Evolutionary conservation across 2,329 filamentous ascomycete species (phyloP), one percentile per base, ranked within the genome.

Genomic region (Penicillium sp.): DNA sequence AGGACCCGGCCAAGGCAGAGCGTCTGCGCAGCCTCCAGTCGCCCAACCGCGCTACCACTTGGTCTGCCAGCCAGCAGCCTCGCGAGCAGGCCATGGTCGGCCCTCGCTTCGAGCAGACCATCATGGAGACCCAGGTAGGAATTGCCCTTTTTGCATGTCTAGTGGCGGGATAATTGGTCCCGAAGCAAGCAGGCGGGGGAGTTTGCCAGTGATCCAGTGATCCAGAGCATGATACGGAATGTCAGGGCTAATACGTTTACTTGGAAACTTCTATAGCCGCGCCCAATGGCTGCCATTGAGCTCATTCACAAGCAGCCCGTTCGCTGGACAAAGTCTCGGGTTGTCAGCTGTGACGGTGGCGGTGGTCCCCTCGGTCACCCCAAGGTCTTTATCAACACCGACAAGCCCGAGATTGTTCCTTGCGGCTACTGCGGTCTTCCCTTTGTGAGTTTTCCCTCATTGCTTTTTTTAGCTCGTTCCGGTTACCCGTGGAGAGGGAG

Each of bases 251-350:
- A 18, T 18, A 18, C 18, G 3, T 18, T 18, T 18, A 18, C 18
- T 18, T 18, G 18, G 18, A 47, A 27, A 32, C 29, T 8, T 44
- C 51, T 43, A 11, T 66, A 97, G 93, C 93, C 93, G 55, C 86
- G 85, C 75, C 86, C 93, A 28, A 79, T 84, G 65, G 85, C 93
- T 29, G 93, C 93, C 53, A 98, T 98, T 65, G 88, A 94, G 60
- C 82, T 98, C 69, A 90, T 97, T 65, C 93, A 98, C 79, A 85
- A 90, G 76, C 86, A 96, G 72, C 91, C 90, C 18, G 93, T 98
- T 33, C 81, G 82, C 69, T 98, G 93, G 91, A 88, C 85, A 50
- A 85, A 95, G 67, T 80, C 88, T 55, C 81, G 84, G 52, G 72
- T 87, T 42, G 91, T 94, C 44, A 83, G 84, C 39, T 98, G 93